These are phyloP conservation scores for Xylariomycetidae sp. DNA, from an alignment of 2,329 filamentous ascomycete genomes.

Conservation along the genomic window DNA sequence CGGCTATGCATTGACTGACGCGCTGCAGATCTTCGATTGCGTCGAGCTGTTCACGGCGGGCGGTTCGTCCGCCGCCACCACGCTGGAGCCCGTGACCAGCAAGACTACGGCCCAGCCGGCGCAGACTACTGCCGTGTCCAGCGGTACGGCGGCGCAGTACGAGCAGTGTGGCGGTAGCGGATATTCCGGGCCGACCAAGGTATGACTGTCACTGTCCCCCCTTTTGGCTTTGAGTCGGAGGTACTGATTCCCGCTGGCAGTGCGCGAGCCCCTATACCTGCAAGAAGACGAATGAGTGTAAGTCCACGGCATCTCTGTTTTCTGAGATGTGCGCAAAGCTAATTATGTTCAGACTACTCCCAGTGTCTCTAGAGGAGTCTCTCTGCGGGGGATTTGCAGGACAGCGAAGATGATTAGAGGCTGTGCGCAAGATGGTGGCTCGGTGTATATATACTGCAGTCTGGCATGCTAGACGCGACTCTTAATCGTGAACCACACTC, in stretches of 20 bases:
- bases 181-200: not conserved
- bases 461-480: too few relatives aligned
- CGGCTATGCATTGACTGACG: not conserved
- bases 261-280: slow-evolving; percentile 3
- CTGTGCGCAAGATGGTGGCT: too few relatives aligned
- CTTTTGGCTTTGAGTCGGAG: not conserved
- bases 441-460: too few relatives aligned
- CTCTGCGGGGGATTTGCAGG: too few relatives aligned
- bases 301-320: too few relatives aligned
- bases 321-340: too few relatives aligned
- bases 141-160: slow-evolving; percentile 1
- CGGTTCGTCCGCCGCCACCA: slow-evolving; percentile 1
- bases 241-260: not conserved
- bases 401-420: too few relatives aligned
- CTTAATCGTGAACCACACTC: too few relatives aligned
- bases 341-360: too few relatives aligned
- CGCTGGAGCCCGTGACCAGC: not conserved
- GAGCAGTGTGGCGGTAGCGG: slow-evolving; percentile 4
- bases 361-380: too few relatives aligned
- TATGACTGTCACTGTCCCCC: not conserved
- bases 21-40: slow-evolving; percentile 27
- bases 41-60: slow-evolving; percentile 26
- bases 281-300: slow-evolving; percentile 5
- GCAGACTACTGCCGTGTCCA: slow-evolving; percentile 1
- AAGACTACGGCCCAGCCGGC: not conserved